phyloP scores from a whole-genome alignment of 345 rosid species.

The Rhodamnia argentea region DNA sequence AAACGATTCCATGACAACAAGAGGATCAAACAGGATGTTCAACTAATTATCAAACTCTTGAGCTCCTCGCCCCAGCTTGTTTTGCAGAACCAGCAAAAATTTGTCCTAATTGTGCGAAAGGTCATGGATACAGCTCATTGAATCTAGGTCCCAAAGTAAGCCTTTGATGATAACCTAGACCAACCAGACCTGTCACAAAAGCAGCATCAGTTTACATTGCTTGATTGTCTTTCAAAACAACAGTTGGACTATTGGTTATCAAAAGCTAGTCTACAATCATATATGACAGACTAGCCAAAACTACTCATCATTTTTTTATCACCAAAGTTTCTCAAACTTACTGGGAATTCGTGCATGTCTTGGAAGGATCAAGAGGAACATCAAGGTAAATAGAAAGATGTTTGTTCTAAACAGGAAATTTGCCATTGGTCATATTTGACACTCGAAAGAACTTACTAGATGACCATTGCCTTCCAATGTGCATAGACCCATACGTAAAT shows the following conservation, averaged over 20 bases:
- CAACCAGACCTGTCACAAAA: neutral
- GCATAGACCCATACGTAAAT: rapidly evolving
- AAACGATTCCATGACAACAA: neutral
- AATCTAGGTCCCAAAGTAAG: too few relatives aligned
- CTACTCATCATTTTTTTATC: neutral
- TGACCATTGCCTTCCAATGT: neutral
- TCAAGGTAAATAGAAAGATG: too few relatives aligned
- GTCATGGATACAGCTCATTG: neutral
- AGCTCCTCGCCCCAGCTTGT: too few relatives aligned
- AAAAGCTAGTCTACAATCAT: too few relatives aligned
- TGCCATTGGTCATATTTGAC: too few relatives aligned
- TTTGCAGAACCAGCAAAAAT: too few relatives aligned
- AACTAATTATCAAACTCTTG: neutral
- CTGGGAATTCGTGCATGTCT: too few relatives aligned
- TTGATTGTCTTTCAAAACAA: too few relatives aligned
- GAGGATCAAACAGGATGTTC: neutral
- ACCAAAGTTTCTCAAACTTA: too few relatives aligned
- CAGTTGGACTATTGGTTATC: neutral
- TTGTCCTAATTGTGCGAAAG: too few relatives aligned
- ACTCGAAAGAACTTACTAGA: neutral
- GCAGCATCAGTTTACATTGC: neutral
- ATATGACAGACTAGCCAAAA: neutral
- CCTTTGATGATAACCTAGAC: neutral
- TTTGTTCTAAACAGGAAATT: too few relatives aligned
- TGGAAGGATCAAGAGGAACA: too few relatives aligned